phyloP scores from a whole-genome alignment of 257 asterid species.

The Solanum phureja region DNA sequence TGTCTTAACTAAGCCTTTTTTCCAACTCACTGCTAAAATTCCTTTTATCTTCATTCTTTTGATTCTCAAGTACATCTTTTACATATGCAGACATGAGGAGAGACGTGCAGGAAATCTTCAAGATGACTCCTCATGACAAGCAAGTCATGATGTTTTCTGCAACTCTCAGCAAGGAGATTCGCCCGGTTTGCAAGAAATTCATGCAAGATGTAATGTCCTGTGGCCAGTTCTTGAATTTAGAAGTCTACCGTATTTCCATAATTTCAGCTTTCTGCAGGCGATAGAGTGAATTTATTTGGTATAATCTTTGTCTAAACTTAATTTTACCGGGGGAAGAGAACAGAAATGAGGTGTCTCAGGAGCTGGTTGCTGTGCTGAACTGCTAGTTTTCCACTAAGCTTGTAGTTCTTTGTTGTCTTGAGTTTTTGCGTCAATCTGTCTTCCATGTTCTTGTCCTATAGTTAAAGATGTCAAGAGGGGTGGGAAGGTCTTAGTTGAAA shows the following conservation, averaged over 20 bases:
- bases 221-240: constrained; percentile 71
- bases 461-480: background rate
- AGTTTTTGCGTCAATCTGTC: background rate
- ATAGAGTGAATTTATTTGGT: constrained; percentile 11
- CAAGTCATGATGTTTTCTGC: constrained; percentile 98
- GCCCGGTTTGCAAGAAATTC: constrained; percentile 91
- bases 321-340: background rate
- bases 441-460: background rate
- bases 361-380: background rate
- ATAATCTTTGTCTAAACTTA: background rate
- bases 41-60: background rate
- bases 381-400: background rate
- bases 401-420: background rate
- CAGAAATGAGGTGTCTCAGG: background rate
- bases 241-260: constrained; percentile 40
- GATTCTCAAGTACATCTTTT: background rate
- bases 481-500: background rate
- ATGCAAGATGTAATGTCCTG: constrained; percentile 94
- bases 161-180: constrained; percentile 90
- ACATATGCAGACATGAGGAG: constrained; percentile 66
- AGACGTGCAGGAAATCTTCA: constrained; percentile 92
- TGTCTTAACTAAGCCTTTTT: background rate
- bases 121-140: constrained; percentile 91
- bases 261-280: constrained; percentile 40
- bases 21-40: background rate